A percentile compares a stretch with the other conserved stretches of the same genome.
Conservation (phyloP, 2,329 filamentous ascomycete genomes). For the Nothophoma quercina region DNA sequence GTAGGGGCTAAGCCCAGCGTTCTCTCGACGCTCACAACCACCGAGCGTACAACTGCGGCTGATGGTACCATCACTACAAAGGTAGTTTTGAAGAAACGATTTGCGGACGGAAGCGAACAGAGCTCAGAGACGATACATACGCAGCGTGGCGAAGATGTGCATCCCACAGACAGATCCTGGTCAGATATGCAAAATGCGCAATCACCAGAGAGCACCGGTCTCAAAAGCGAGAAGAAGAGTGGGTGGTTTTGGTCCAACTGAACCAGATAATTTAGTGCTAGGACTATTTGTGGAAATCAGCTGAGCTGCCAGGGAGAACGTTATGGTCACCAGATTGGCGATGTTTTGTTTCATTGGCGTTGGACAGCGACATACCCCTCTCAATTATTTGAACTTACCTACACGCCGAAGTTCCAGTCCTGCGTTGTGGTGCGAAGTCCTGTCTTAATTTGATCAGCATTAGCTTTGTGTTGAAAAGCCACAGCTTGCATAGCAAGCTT, state of each 20-base stretch:
- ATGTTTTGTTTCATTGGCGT: conserved; percentile 2
- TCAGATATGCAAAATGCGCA: conserved; percentile 20
- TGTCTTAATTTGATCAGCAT: too few species aligned
- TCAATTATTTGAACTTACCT: not conserved
- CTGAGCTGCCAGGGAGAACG: not conserved
- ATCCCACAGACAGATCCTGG: conserved; percentile 17
- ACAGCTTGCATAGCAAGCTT: too few species aligned
- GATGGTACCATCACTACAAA: conserved; percentile 67
- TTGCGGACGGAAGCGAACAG: conserved; percentile 67
- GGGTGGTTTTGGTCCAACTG: conserved; percentile 46
- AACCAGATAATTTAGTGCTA: not conserved
- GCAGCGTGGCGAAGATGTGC: conserved; percentile 33
- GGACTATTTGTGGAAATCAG: not conserved
- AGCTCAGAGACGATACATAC: conserved; percentile 63
- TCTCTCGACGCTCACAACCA: conserved; percentile 65
- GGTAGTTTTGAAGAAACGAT: conserved; percentile 64
- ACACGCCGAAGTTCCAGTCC: not conserved
- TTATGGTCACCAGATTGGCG: not conserved
- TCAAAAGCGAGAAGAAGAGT: conserved; percentile 25
- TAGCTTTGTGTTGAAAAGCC: too few species aligned
- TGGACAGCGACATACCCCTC: conserved; percentile 16
- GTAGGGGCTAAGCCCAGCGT: conserved; percentile 43
- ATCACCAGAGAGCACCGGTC: not conserved
- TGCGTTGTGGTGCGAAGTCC: too few species aligned
- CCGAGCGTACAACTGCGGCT: conserved; percentile 61